Evolutionary conservation across 2,329 filamentous ascomycete species (phyloP), one percentile per base, ranked within the genome.

Genomic region (Pseudohalonectria lignicola): DNA sequence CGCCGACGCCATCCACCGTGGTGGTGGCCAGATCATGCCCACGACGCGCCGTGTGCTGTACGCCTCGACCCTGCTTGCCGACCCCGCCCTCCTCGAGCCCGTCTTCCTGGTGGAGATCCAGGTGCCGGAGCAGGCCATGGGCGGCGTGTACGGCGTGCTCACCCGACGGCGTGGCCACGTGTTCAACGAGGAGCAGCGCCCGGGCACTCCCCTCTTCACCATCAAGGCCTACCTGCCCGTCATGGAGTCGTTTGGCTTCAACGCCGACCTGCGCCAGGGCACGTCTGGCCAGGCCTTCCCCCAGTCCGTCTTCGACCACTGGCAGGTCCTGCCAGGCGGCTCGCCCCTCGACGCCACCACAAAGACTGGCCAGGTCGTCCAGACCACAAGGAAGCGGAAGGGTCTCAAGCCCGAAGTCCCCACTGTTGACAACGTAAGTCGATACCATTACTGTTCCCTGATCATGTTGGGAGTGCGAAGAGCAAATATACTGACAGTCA

Each of bases 51-150:
- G 92, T 82, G 92, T 94, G 56, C 75, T 98, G 59, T 96, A 94
- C 72, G 92, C 92, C 58, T 75, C 92, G 52, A 69, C 86, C 50
- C 83, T 98, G 50, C 78, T 98, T 54, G 88, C 92, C 56, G 79
- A 94, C 53, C 92, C 92, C 51, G 80, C 78, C 67, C 79, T 98
- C 47, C 81, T 87, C 56, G 92, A 98, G 79, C 92, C 92, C 60
- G 85, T 98, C 69, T 98, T 93, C 84, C 75, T 95, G 64, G 87
- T 94, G 66, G 92, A 98, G 70, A 98, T 98, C 67, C 88, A 95
- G 75, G 92, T 98, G 47, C 90, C 90, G 59, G 92, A 98, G 78
- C 74, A 81, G 60, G 90, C 92, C 63, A 96, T 98, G 92, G 92
- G 92, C 78, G 92, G 92, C 79, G 94, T 98, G 69, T 98, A 98